These are phyloP conservation scores for Neofusicoccum parvum DNA, from an alignment of 2,329 filamentous ascomycete genomes.

Conservation along the genomic window DNA sequence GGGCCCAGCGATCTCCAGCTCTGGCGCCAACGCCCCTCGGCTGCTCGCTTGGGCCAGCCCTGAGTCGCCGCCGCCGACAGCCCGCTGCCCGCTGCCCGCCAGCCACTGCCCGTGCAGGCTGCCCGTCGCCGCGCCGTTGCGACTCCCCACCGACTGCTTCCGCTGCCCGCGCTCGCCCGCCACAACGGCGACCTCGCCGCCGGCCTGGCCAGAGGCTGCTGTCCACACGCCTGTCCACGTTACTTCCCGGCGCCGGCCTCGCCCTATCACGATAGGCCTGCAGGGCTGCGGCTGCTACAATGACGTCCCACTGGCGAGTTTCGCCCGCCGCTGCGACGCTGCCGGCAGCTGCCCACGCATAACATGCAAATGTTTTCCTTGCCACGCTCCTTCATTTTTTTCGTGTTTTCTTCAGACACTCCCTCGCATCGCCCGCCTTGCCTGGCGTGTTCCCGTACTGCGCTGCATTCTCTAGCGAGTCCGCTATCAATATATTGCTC, in stretches of 20 bases:
- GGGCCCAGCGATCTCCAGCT: constrained; percentile 4
- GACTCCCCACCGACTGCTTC: background rate
- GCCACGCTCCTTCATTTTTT: constrained; percentile 1
- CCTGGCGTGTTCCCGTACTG: background rate
- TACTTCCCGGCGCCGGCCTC: constrained; percentile 9
- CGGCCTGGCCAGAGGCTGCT: background rate
- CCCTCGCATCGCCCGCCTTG: background rate
- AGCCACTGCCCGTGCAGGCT: no score
- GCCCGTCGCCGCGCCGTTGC: background rate
- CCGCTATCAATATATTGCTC: background rate
- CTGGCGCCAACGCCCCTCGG: background rate
- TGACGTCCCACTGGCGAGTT: constrained; percentile 10
- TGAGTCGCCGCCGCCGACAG: background rate
- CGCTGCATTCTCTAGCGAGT: background rate
- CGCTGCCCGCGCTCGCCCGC: background rate
- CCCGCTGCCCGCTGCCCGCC: background rate
- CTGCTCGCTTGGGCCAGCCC: background rate
- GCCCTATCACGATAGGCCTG: constrained; percentile 9
- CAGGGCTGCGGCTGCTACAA: constrained; percentile 1
- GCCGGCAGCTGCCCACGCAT: constrained; percentile 2
- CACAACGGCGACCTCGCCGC: background rate
- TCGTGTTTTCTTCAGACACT: constrained; percentile 7
- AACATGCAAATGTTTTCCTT: background rate
- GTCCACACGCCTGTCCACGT: constrained; percentile 11
- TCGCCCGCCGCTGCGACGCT: constrained; percentile 12